Evolutionary conservation across 495 filamentous ascomycete species (phyloP).

Genomic region (Xylaria intraflava): DNA sequence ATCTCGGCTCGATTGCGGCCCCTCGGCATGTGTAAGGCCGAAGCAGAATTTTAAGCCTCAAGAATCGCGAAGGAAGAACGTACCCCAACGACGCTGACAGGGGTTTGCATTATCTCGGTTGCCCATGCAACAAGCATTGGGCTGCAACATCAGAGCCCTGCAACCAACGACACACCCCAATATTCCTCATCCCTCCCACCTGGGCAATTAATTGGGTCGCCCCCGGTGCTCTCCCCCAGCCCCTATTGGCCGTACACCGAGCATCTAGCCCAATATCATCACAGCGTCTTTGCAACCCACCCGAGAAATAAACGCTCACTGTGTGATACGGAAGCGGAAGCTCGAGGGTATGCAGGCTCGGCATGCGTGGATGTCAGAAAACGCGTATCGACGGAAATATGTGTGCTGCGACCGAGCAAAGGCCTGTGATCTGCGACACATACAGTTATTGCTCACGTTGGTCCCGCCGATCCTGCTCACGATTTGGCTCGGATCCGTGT

Average conservation of each 20-base stretch:
- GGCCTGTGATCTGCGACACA: background rate
- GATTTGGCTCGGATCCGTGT: background rate
- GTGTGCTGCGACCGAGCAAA: background rate
- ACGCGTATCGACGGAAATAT: background rate
- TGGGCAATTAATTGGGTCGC: background rate
- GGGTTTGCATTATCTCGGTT: background rate
- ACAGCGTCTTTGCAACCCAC: background rate
- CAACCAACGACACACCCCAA: constrained; percentile 4
- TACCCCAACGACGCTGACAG: background rate
- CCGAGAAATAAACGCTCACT: background rate
- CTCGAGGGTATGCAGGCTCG: background rate
- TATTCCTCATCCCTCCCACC: background rate
- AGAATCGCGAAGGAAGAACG: background rate
- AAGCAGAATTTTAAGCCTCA: background rate
- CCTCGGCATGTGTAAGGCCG: too few species aligned
- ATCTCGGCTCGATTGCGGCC: background rate
- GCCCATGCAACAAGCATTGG: background rate
- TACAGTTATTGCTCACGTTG: background rate
- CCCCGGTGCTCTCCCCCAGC: background rate
- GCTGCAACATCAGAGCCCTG: background rate
- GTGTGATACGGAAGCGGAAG: constrained; percentile 1
- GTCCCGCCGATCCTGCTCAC: background rate
- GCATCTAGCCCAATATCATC: background rate
- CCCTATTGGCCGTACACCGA: background rate
- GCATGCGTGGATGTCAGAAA: background rate